phyloP scores from a whole-genome alignment of 2,329 filamentous ascomycete genomes.

The Ceratocystis alfenasii region DNA sequence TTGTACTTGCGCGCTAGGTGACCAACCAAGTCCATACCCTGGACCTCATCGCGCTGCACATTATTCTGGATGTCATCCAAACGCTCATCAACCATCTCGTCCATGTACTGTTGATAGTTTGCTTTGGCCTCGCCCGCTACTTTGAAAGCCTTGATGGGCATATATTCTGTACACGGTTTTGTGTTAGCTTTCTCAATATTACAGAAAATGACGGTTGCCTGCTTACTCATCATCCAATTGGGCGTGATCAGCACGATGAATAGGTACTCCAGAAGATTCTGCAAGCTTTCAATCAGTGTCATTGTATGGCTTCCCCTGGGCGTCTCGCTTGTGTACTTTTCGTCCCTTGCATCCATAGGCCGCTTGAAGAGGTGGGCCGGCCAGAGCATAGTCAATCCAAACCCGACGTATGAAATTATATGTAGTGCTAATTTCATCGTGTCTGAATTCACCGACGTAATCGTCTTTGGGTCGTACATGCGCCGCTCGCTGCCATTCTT shows the following conservation, averaged over 20 bases:
- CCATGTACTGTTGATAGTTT: slow-evolving; percentile 59
- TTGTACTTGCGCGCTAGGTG: slow-evolving; percentile 38
- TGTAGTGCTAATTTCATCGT: slow-evolving; percentile 51
- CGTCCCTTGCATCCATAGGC: slow-evolving; percentile 35
- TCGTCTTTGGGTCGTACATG: slow-evolving; percentile 27
- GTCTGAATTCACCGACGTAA: slow-evolving; percentile 48
- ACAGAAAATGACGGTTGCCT: too few relatives aligned
- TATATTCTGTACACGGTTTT: slow-evolving; percentile 27
- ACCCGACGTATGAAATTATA: slow-evolving; percentile 56
- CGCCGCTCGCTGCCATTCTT: slow-evolving; percentile 14
- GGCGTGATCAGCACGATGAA: slow-evolving; percentile 50
- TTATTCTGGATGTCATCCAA: slow-evolving; percentile 31
- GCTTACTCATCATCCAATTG: slow-evolving; percentile 41
- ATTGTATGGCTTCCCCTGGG: slow-evolving; percentile 45
- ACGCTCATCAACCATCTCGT: slow-evolving; percentile 55
- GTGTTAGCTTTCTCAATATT: not conserved
- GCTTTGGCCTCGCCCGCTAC: slow-evolving; percentile 42
- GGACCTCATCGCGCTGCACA: slow-evolving; percentile 32
- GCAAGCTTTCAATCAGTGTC: slow-evolving; percentile 54
- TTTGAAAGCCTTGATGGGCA: slow-evolving; percentile 42
- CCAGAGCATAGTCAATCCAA: slow-evolving; percentile 51
- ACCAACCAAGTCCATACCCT: slow-evolving; percentile 43
- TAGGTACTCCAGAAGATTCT: slow-evolving; percentile 50
- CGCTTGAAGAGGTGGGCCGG: slow-evolving; percentile 45
- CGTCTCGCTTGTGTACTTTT: slow-evolving; percentile 38